A percentile compares a stretch with the other conserved stretches of the same genome.
phyloP scores from a whole-genome alignment of 148 eudicot species.

The Camellia japonica region DNA sequence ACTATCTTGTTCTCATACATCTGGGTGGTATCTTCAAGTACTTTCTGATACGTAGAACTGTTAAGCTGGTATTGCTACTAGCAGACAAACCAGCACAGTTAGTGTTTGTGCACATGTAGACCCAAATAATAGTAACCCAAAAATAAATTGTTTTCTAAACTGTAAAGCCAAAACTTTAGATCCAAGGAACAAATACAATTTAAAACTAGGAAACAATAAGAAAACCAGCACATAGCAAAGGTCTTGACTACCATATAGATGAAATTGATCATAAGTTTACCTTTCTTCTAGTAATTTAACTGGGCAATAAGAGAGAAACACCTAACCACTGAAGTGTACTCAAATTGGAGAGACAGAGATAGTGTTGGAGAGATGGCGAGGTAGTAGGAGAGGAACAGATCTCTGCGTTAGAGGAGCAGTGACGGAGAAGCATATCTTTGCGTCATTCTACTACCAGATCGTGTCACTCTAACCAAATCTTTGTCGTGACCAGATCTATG shows the following conservation, averaged over 20 bases:
- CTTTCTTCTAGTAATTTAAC: neutral
- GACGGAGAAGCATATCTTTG: no score
- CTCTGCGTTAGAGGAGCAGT: no score
- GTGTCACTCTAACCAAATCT: no score
- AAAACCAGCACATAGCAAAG: neutral
- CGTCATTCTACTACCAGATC: no score
- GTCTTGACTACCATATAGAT: neutral
- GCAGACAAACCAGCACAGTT: slow-evolving; percentile 26
- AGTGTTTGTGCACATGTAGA: neutral
- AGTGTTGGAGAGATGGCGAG: no score
- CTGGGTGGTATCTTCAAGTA: slow-evolving; percentile 75
- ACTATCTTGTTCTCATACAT: slow-evolving; percentile 81
- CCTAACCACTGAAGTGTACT: neutral
- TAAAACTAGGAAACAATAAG: neutral
- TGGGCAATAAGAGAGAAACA: neutral
- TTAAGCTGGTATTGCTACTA: slow-evolving; percentile 79
- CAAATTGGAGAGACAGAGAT: neutral
- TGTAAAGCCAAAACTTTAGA: neutral
- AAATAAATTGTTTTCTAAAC: neutral
- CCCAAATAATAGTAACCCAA: neutral
- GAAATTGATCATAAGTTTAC: neutral
- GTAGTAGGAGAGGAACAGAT: no score
- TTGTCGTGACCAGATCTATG: no score
- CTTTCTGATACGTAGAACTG: slow-evolving; percentile 53
- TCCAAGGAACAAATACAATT: neutral